Evolutionary conservation across 768 basidiomycete genomes (phyloP).

Genomic region (Crucibulum laeve): DNA sequence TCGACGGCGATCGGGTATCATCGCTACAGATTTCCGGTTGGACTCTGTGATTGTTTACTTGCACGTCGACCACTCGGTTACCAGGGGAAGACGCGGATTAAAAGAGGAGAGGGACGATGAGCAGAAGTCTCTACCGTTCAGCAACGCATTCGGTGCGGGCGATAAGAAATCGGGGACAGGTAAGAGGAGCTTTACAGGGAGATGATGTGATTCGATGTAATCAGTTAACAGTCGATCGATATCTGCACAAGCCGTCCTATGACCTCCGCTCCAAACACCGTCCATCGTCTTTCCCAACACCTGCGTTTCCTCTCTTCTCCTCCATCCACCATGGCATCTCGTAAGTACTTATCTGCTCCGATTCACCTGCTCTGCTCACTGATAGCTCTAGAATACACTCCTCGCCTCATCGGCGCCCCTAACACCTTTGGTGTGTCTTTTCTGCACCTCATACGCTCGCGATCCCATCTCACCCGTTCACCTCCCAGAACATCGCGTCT

Average conservation of each 20-base stretch:
- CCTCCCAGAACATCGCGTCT: conserved; percentile 86
- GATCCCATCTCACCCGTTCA: conserved; percentile 13
- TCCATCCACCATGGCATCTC: conserved; percentile 44
- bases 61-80: too few relatives aligned
- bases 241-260: conserved; percentile 26
- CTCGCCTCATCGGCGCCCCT: conserved; percentile 80
- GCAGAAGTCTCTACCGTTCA: too few relatives aligned
- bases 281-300: conserved; percentile 58
- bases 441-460: conserved; percentile 12
- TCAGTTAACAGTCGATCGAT: conserved; percentile 1
- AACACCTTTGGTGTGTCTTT: conserved; percentile 82
- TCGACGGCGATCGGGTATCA: too few relatives aligned
- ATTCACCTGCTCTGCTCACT: conserved; percentile 9
- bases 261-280: conserved; percentile 36
- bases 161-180: too few relatives aligned
- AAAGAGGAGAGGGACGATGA: too few relatives aligned
- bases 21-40: too few relatives aligned
- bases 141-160: too few relatives aligned
- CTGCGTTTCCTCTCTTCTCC: conserved; percentile 51
- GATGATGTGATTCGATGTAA: conserved; percentile 17
- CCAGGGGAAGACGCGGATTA: too few relatives aligned
- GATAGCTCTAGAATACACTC: conserved; percentile 49
- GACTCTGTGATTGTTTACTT: too few relatives aligned
- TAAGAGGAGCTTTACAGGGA: background rate
- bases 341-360: conserved; percentile 32